Conservation (phyloP, 176 grass and related monocot genomes). For the Stipa capillata region DNA sequence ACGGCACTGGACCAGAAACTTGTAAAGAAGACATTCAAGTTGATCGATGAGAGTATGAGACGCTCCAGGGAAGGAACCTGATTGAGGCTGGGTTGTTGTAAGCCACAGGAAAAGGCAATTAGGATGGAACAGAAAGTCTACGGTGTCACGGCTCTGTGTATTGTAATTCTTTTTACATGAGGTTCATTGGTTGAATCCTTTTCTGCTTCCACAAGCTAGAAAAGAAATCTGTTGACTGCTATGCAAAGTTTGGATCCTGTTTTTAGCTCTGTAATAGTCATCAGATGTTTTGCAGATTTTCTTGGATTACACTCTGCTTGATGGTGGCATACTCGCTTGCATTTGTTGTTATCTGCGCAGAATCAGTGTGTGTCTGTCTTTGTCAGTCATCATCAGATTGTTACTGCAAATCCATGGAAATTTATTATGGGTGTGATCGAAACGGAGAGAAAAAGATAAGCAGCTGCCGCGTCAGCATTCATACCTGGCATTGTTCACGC, state of each 20-base stretch:
- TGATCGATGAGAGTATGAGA: slow-evolving; percentile 88
- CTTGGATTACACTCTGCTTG: no score
- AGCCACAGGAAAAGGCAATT: slow-evolving; percentile 14
- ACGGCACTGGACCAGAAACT: slow-evolving; percentile 95
- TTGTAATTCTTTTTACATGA: slow-evolving; percentile 33
- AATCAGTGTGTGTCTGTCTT: background rate
- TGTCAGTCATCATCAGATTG: no score
- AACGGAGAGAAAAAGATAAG: no score
- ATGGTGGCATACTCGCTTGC: no score
- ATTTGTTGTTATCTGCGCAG: no score
- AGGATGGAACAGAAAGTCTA: slow-evolving; percentile 12
- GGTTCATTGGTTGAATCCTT: slow-evolving; percentile 11
- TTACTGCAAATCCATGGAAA: no score
- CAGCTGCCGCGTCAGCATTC: no score
- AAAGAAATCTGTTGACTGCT: background rate
- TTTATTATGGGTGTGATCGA: no score
- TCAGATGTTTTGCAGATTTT: no score
- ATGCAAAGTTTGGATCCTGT: background rate
- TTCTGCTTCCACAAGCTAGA: background rate
- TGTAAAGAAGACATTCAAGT: slow-evolving; percentile 96
- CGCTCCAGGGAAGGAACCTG: slow-evolving; percentile 69
- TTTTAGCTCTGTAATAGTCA: no score
- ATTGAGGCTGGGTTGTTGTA: slow-evolving; percentile 31
- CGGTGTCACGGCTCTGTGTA: background rate
- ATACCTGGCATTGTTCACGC: no score